Base-by-base conservation (phyloP, 345 rosid species). In the Turnera subulata region DNA sequence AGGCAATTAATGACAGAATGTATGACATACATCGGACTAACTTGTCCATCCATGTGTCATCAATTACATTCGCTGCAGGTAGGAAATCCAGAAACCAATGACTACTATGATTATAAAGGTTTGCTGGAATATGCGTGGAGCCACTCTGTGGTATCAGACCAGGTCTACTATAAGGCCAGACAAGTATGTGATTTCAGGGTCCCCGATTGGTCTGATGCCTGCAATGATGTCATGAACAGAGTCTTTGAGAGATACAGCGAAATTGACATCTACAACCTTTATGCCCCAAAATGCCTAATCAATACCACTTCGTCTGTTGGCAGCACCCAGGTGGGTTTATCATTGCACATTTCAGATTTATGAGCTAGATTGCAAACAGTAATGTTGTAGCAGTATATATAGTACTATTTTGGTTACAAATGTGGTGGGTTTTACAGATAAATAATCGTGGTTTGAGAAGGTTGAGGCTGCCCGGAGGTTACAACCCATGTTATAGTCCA, bases 121-220 rank as follows among this genome's bases (percentile, higher is more conserved):
- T 35, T 84, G 17, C 55, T 84, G 23, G 91, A 82, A 25, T 84
- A 77, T 45, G 83, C 87, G 19, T 84, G 91, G 91, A 84, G 85
- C 69, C 87, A 82, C 49, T 71, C 82, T 25, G 80, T 84, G 26
- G 72, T 84, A 59, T 64, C 91, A 0, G 87, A 82, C 58, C 53
- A 55, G 54, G 64, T 64, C 10, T 78, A 77, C 56, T 42, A 67
- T 25, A 58, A 68, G 21, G 70, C 71, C 47, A 73, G 75, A 48
- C 59, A 57, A 53, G 78, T 13, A 0, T 84, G 91, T 18, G 78
- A 81, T 66, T 84, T 84, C 75, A 77, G 60, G 24, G 48, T 50
- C 48, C 26, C 56, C 1, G 16, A 62, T 39, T 79, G 82, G 86
- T 74, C 86, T 11, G 46, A 38, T 1, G 58, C 68, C 0, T 84